Evolutionary conservation across 768 basidiomycete genomes (phyloP).

Genomic region (Boletus rubropictus): DNA sequence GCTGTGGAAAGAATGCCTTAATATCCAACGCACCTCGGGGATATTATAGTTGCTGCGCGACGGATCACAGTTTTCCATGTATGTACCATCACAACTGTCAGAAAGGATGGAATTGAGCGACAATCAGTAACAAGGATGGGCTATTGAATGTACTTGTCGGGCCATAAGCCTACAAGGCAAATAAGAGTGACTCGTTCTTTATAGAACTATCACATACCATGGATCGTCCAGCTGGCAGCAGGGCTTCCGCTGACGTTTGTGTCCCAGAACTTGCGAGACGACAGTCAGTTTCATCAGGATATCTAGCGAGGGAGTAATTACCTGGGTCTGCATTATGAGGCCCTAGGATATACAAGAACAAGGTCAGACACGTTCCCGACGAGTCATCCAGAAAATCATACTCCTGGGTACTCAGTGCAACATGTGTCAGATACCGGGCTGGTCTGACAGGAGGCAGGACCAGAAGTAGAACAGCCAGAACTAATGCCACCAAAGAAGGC

Average conservation of each 20-base stretch:
- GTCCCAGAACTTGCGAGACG: slow-evolving; percentile 61
- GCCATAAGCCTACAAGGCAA: slow-evolving; percentile 53
- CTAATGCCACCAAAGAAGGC: slow-evolving; percentile 32
- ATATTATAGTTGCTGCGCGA: slow-evolving; percentile 42
- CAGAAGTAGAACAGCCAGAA: slow-evolving; percentile 49
- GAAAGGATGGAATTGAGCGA: not conserved
- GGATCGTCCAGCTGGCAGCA: slow-evolving; percentile 66
- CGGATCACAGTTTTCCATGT: slow-evolving; percentile 33
- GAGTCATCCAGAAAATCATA: slow-evolving; percentile 26
- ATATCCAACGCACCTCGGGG: slow-evolving; percentile 27
- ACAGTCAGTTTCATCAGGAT: slow-evolving; percentile 1
- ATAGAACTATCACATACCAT: slow-evolving; percentile 39
- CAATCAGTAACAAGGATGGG: not conserved
- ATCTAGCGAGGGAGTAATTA: slow-evolving; percentile 3
- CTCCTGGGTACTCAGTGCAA: slow-evolving; percentile 65
- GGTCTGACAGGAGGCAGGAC: slow-evolving; percentile 51
- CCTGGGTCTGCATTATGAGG: slow-evolving; percentile 52
- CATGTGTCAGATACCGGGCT: slow-evolving; percentile 46
- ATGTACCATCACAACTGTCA: slow-evolving; percentile 50
- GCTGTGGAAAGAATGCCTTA: not conserved
- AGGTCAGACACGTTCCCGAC: not conserved
- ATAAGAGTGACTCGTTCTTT: not conserved
- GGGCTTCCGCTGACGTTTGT: slow-evolving; percentile 60
- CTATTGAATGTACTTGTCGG: slow-evolving; percentile 44
- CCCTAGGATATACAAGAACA: slow-evolving; percentile 36